Conservation (phyloP, 306 rosid species). For the Parietaria judaica region DNA sequence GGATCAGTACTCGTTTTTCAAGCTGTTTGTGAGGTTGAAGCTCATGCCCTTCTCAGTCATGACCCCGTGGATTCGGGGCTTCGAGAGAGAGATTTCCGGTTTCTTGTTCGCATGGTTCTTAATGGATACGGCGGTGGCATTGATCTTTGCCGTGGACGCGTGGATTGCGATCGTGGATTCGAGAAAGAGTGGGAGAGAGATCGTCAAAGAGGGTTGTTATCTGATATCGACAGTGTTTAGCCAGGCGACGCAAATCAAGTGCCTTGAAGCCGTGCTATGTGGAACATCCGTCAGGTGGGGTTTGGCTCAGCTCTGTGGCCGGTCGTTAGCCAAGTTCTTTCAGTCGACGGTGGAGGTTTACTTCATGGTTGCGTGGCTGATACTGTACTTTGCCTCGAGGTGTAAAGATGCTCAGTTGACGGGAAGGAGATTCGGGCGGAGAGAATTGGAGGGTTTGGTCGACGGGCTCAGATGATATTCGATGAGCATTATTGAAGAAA, state of each 20-base stretch:
- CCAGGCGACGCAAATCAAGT: constrained; percentile 67
- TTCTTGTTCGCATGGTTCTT: constrained; percentile 73
- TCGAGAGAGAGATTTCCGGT: constrained; percentile 73
- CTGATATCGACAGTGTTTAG: constrained; percentile 66
- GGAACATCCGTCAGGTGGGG: constrained; percentile 65
- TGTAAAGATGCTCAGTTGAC: constrained; percentile 59
- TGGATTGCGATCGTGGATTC: constrained; percentile 91
- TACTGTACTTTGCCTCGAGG: constrained; percentile 67
- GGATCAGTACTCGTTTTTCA: constrained; percentile 91
- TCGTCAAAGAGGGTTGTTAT: constrained; percentile 81
- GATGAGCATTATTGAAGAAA: constrained; percentile 15
- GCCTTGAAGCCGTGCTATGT: constrained; percentile 68
- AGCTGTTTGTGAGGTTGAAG: constrained; percentile 86
- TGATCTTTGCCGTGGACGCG: constrained; percentile 79
- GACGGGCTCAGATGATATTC: constrained; percentile 60
- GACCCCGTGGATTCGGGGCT: constrained; percentile 87
- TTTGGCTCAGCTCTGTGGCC: constrained; percentile 43
- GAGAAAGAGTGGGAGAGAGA: constrained; percentile 81
- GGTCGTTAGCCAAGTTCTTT: constrained; percentile 52
- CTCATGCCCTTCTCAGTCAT: constrained; percentile 91
- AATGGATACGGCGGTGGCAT: constrained; percentile 62
- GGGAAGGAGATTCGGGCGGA: constrained; percentile 61
- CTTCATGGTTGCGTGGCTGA: constrained; percentile 86
- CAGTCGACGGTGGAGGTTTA: constrained; percentile 88
- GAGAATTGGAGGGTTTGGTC: constrained; percentile 63